Conservation (phyloP, 23 red algal genomes). For the Gracilaria caudata region DNA sequence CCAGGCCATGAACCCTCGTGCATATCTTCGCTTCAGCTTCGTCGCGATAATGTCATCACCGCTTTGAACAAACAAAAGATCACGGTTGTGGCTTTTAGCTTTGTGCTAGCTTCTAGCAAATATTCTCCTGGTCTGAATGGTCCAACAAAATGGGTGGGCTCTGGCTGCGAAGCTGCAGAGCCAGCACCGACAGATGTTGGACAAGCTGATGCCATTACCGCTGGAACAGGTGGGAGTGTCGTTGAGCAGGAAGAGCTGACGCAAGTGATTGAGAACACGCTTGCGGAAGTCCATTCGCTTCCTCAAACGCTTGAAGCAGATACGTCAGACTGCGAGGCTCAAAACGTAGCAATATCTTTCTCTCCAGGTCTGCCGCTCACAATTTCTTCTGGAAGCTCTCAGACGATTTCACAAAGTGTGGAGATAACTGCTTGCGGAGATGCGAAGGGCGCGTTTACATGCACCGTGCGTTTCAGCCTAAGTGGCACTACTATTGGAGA, state of each 20-base stretch:
- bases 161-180: neutral
- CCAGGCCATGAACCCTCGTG: conserved; percentile 65
- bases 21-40: neutral
- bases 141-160: neutral
- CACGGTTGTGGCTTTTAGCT: conserved; percentile 44
- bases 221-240: conserved; percentile 1
- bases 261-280: neutral
- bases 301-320: no score
- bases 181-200: neutral
- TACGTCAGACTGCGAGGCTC: no score
- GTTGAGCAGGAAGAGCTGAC: neutral
- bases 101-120: no score
- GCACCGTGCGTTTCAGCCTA: neutral
- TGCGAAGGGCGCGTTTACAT: neutral
- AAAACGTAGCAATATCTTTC: no score
- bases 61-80: conserved; percentile 15
- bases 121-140: neutral
- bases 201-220: neutral
- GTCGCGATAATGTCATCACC: neutral
- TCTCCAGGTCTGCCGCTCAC: no score
- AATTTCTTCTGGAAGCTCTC: neutral
- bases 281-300: no score
- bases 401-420: neutral
- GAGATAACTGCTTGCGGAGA: neutral
- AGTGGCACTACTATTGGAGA: neutral